phyloP scores from a whole-genome alignment of 2,329 filamentous ascomycete species.

The Gremmenia infestans region DNA sequence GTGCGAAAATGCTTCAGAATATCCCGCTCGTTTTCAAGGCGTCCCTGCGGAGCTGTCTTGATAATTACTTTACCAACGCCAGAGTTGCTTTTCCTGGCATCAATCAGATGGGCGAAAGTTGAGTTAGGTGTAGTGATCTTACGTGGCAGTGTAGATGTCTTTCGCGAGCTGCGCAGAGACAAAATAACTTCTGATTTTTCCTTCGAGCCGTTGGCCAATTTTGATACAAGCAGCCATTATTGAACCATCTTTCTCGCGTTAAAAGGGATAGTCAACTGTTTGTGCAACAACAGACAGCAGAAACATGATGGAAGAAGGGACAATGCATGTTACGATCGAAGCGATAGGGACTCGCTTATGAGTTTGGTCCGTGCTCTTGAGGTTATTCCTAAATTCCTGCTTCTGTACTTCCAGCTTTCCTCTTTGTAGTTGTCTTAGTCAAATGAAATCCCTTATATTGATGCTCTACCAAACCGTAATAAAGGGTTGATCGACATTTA shows the following conservation, averaged over 20 bases:
- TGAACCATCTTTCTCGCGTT: conserved; percentile 11
- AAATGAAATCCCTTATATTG: no score
- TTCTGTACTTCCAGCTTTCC: no score
- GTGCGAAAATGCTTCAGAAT: conserved; percentile 20
- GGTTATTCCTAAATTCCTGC: no score
- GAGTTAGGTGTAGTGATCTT: conserved; percentile 15
- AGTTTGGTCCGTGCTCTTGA: no score
- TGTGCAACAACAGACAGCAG: no score
- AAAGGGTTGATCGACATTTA: no score
- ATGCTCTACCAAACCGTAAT: no score
- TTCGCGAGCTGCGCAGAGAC: conserved; percentile 16
- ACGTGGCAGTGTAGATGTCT: conserved; percentile 23
- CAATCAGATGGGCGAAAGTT: conserved; percentile 18
- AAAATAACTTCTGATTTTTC: conserved; percentile 21
- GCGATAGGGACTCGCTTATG: no score
- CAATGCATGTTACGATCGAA: conserved; percentile 7
- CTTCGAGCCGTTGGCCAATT: conserved; percentile 21
- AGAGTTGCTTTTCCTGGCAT: conserved; percentile 18
- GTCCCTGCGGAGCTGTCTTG: conserved; percentile 19
- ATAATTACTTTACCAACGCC: conserved; percentile 20
- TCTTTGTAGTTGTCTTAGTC: no score
- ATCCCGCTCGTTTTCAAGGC: conserved; percentile 24
- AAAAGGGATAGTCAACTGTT: conserved; percentile 11
- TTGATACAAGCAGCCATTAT: conserved; percentile 19
- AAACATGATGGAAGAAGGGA: conserved; percentile 9